phyloP scores from a whole-genome alignment of 352 stramenopile species.

The Pythium dissimile region DNA sequence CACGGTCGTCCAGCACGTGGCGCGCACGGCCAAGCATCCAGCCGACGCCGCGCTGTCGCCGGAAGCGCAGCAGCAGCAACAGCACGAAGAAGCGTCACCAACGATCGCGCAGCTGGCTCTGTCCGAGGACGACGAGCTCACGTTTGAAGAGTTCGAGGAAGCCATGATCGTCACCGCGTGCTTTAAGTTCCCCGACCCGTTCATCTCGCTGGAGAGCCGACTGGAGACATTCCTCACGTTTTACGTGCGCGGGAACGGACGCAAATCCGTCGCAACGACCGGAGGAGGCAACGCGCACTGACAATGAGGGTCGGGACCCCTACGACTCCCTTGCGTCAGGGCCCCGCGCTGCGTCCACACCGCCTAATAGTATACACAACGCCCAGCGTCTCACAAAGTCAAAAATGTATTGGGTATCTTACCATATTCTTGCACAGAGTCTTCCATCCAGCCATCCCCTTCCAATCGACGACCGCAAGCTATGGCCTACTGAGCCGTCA shows the following conservation, averaged over 20 bases:
- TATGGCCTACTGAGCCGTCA: background rate
- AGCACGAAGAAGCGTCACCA: no score
- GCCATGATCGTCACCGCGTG: slow-evolving; percentile 64
- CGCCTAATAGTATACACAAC: background rate
- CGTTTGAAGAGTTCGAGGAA: slow-evolving; percentile 68
- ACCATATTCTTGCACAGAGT: background rate
- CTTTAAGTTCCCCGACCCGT: slow-evolving; percentile 77
- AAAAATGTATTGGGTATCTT: slow-evolving; percentile 17
- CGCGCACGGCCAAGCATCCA: slow-evolving; percentile 27
- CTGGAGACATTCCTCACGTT: slow-evolving; percentile 74
- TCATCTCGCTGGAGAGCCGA: slow-evolving; percentile 71
- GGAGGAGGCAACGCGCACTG: background rate
- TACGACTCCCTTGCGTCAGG: no score
- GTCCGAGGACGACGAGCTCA: slow-evolving; percentile 49
- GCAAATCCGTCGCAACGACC: no score
- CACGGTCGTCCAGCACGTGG: slow-evolving; percentile 52
- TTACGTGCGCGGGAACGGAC: slow-evolving; percentile 43
- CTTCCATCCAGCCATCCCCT: no score
- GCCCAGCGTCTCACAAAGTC: background rate
- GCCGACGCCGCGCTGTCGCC: background rate
- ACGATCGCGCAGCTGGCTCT: slow-evolving; percentile 6
- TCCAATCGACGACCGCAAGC: no score
- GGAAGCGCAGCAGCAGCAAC: background rate
- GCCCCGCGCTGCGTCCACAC: no score
- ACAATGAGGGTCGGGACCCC: background rate